Evolutionary conservation across 2,329 filamentous ascomycete genomes (phyloP).

Genomic region (Tolypocladium sp.): DNA sequence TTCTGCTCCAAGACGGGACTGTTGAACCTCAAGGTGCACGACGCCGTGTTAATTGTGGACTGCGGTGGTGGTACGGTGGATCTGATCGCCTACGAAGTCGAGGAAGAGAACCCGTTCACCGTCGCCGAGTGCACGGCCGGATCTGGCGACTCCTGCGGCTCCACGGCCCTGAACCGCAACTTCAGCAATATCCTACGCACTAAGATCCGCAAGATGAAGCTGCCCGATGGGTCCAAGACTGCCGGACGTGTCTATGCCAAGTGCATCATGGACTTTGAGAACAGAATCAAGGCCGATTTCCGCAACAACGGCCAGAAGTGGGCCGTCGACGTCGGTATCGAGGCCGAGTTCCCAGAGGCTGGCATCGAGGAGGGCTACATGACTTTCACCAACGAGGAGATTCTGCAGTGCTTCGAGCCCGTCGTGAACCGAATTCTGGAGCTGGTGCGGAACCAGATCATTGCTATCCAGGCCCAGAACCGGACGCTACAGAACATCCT

Average conservation of each 20-base stretch:
- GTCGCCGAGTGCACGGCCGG: conserved; percentile 96
- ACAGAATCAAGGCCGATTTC: conserved; percentile 99
- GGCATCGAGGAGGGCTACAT: conserved; percentile 99
- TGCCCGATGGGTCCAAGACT: conserved; percentile 92
- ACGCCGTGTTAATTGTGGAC: conserved; percentile 96
- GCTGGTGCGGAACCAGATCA: conserved; percentile 95
- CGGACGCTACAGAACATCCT: conserved; percentile 88
- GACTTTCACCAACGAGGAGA: conserved; percentile 99
- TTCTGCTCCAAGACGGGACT: conserved; percentile 97
- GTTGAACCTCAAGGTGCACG: conserved; percentile 93
- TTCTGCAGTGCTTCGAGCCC: conserved; percentile 96
- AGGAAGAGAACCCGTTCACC: conserved; percentile 94
- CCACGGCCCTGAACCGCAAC: conserved; percentile 95
- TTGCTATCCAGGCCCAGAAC: conserved; percentile 97
- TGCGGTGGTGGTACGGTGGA: conserved; percentile 98
- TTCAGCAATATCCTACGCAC: conserved; percentile 97
- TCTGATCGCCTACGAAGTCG: conserved; percentile 97
- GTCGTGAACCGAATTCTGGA: conserved; percentile 96
- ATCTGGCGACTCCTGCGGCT: conserved; percentile 94
- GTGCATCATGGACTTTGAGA: conserved; percentile 99
- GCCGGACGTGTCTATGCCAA: conserved; percentile 98
- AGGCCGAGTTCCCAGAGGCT: conserved; percentile 94
- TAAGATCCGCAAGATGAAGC: conserved; percentile 98
- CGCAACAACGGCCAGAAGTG: conserved; percentile 98
- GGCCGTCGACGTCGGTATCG: conserved; percentile 97